phyloP scores from a whole-genome alignment of 192 early-diverging fungal genomes.

The Phycomyces nitens region DNA sequence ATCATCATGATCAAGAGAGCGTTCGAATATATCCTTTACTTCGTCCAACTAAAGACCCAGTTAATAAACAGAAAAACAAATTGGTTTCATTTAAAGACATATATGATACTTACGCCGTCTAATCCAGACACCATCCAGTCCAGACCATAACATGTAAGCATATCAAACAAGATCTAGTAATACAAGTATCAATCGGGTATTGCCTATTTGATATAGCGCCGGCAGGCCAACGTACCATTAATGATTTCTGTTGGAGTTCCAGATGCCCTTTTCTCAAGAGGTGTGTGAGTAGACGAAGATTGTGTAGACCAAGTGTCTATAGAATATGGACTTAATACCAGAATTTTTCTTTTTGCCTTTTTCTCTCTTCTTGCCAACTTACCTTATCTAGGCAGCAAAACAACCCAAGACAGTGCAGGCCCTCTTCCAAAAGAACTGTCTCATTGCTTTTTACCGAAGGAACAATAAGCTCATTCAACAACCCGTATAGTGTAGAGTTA shows the following conservation, averaged over 20 bases:
- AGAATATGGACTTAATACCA: background rate
- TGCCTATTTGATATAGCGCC: no score
- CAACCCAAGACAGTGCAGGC: slow-evolving; percentile 80
- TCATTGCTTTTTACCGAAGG: slow-evolving; percentile 69
- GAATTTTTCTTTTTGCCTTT: background rate
- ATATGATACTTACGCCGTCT: slow-evolving; percentile 29
- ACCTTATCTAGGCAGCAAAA: slow-evolving; percentile 74
- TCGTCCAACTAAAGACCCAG: slow-evolving; percentile 34
- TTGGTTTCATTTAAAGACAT: background rate
- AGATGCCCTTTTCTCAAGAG: slow-evolving; percentile 52
- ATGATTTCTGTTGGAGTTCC: slow-evolving; percentile 61
- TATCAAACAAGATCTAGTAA: slow-evolving; percentile 58
- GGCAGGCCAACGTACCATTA: slow-evolving; percentile 53
- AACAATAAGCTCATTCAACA: slow-evolving; percentile 69
- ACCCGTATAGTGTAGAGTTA: slow-evolving; percentile 70
- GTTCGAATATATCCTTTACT: slow-evolving; percentile 48
- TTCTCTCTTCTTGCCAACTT: background rate
- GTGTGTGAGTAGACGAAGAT: slow-evolving; percentile 69
- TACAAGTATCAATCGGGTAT: background rate
- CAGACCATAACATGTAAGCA: slow-evolving; percentile 56
- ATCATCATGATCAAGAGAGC: slow-evolving; percentile 53
- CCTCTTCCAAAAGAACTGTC: slow-evolving; percentile 66
- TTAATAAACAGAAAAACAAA: slow-evolving; percentile 24
- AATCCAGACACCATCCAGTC: slow-evolving; percentile 20
- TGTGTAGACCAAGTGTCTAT: slow-evolving; percentile 65